A percentile compares a stretch with the other conserved stretches of the same genome.
phyloP scores from a whole-genome alignment of 495 filamentous ascomycete genomes.

The Cercophora samala region DNA sequence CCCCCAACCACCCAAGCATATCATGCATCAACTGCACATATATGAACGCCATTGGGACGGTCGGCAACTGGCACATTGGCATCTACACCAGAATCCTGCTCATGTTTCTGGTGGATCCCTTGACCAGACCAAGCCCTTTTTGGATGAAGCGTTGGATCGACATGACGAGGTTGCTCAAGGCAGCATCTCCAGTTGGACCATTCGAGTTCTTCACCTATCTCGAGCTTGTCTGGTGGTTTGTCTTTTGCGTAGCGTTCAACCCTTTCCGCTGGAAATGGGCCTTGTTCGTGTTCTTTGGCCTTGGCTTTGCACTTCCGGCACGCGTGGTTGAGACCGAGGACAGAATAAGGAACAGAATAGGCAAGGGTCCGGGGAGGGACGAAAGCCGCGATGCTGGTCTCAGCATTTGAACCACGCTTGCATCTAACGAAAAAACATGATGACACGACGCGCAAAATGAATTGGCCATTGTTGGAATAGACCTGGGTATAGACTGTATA shows the following conservation, averaged over 20 bases:
- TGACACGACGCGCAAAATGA: background rate
- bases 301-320: constrained; percentile 64
- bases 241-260: constrained; percentile 72
- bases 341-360: constrained; percentile 46
- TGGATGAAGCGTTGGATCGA: constrained; percentile 87
- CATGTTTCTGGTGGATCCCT: constrained; percentile 79
- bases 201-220: constrained; percentile 89
- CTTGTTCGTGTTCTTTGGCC: constrained; percentile 73
- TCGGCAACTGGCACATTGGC: constrained; percentile 84
- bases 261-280: constrained; percentile 84
- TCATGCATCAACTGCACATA: constrained; percentile 84
- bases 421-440: background rate
- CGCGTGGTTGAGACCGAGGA: constrained; percentile 65
- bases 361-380: background rate
- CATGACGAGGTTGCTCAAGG: constrained; percentile 74
- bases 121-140: constrained; percentile 64
- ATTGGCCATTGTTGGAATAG: background rate
- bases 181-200: constrained; percentile 61
- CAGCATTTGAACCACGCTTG: constrained; percentile 16
- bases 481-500: constrained; percentile 2
- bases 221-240: constrained; percentile 81
- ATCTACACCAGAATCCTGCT: constrained; percentile 82
- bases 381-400: constrained; percentile 18
- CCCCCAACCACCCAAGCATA: constrained; percentile 59
- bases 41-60: constrained; percentile 73